Percentiles rank a stretch among this genome's conserved stretches.
Conservation (phyloP, 2,329 filamentous ascomycete genomes). For the Xenosphaeropsis pyriputrescens region DNA sequence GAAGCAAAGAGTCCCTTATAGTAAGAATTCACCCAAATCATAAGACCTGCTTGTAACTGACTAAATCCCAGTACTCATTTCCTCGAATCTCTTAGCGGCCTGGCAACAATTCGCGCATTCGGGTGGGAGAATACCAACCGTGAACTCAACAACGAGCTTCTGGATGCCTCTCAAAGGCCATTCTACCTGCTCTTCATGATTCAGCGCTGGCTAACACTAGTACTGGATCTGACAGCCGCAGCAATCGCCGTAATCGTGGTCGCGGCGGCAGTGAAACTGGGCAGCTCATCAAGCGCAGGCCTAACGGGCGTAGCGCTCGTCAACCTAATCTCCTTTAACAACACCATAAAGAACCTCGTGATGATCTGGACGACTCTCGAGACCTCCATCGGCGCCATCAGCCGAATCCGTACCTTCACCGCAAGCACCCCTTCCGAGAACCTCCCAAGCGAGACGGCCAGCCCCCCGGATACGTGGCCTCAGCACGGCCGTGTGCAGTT, state of each 20-base stretch:
- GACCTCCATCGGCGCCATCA: constrained; percentile 38
- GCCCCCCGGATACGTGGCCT: constrained; percentile 16
- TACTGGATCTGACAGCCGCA: constrained; percentile 25
- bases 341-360: constrained; percentile 24
- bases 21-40: neutral
- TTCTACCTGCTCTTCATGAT: constrained; percentile 28
- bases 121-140: constrained; percentile 19
- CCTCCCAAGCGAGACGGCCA: constrained; percentile 7
- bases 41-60: neutral
- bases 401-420: constrained; percentile 34
- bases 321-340: constrained; percentile 16
- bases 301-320: constrained; percentile 22
- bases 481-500: constrained; percentile 15
- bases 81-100: constrained; percentile 26
- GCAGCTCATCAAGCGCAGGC: constrained; percentile 2
- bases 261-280: constrained; percentile 10
- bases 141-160: constrained; percentile 3
- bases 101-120: constrained; percentile 29
- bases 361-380: constrained; percentile 39
- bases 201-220: constrained; percentile 29
- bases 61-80: constrained; percentile 21
- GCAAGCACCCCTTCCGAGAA: constrained; percentile 24
- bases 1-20: constrained; percentile 27
- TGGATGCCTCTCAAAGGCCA: constrained; percentile 28
- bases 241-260: constrained; percentile 14